A percentile compares a stretch with the other conserved stretches of the same genome.
phyloP scores from a whole-genome alignment of 139 green algal species.

The Tetraselmis chui region DNA sequence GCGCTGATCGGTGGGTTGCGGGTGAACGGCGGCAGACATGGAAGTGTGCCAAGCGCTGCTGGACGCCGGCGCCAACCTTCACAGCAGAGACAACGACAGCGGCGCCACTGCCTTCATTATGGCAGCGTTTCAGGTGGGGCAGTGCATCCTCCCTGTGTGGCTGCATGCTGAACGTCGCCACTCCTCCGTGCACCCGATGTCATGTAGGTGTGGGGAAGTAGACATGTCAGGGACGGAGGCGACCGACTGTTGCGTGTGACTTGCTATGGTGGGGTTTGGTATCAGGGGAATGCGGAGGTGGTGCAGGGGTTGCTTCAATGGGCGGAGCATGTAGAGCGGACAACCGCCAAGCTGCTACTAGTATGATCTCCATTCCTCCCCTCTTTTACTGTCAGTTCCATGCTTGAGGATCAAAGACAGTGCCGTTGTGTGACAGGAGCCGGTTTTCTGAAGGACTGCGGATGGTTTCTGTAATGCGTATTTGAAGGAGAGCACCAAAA shows the following conservation, averaged over 20 bases:
- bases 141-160: too few species aligned
- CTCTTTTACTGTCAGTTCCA: not conserved
- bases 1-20: not conserved
- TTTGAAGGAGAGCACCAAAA: not conserved
- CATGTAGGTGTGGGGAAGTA: too few species aligned
- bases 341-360: not conserved
- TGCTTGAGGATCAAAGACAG: too few species aligned
- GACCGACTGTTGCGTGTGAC: too few species aligned
- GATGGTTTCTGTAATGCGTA: too few species aligned
- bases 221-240: too few species aligned
- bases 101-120: not conserved
- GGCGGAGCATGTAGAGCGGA: not conserved
- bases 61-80: not conserved
- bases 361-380: not conserved
- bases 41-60: not conserved
- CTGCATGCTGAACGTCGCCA: too few species aligned
- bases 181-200: too few species aligned
- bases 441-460: too few species aligned
- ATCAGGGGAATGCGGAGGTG: not conserved
- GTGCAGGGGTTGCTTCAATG: not conserved
- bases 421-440: too few species aligned
- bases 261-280: too few species aligned
- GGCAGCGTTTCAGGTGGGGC: not conserved
- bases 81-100: not conserved
- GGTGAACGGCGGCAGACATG: not conserved